These are phyloP conservation scores for Aspergillus hiratsukae DNA, from an alignment of 2,329 filamentous ascomycete species.

Conservation along the genomic window DNA sequence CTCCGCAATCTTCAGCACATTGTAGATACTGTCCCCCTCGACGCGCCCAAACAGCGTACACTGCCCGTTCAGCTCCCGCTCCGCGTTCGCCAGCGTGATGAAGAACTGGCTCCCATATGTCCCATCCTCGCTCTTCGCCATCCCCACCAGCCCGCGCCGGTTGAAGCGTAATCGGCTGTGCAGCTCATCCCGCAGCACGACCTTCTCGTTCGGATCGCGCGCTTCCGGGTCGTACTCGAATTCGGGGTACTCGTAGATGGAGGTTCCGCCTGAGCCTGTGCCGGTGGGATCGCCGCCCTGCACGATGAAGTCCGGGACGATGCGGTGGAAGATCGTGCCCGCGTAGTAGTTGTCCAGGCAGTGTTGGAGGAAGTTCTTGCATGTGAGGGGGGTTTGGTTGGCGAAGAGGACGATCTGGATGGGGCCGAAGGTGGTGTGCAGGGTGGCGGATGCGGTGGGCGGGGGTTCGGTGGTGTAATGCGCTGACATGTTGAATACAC, in stretches of 20 bases:
- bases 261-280: slow-evolving; percentile 85
- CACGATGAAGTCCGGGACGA: slow-evolving; percentile 86
- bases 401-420: slow-evolving; percentile 90
- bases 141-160: slow-evolving; percentile 81
- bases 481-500: slow-evolving; percentile 63
- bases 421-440: slow-evolving; percentile 87
- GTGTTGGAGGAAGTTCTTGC: slow-evolving; percentile 92
- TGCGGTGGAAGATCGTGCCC: slow-evolving; percentile 86
- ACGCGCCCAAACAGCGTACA: slow-evolving; percentile 93
- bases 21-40: slow-evolving; percentile 92
- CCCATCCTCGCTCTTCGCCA: slow-evolving; percentile 72
- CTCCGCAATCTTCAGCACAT: slow-evolving; percentile 89
- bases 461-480: slow-evolving; percentile 94
- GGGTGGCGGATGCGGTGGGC: slow-evolving; percentile 83
- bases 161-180: slow-evolving; percentile 92
- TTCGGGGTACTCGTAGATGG: slow-evolving; percentile 72
- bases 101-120: slow-evolving; percentile 97
- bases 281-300: slow-evolving; percentile 94
- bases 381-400: slow-evolving; percentile 85
- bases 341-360: slow-evolving; percentile 95
- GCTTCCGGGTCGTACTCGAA: slow-evolving; percentile 51
- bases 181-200: slow-evolving; percentile 82
- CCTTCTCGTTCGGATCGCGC: slow-evolving; percentile 46
- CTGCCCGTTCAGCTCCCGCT: slow-evolving; percentile 79
- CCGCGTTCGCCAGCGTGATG: slow-evolving; percentile 74